Evolutionary conservation across 192 early-diverging fungal species (phyloP), one percentile per base, ranked within the genome.

Genomic region (Phycomyces blakesleeanus): DNA sequence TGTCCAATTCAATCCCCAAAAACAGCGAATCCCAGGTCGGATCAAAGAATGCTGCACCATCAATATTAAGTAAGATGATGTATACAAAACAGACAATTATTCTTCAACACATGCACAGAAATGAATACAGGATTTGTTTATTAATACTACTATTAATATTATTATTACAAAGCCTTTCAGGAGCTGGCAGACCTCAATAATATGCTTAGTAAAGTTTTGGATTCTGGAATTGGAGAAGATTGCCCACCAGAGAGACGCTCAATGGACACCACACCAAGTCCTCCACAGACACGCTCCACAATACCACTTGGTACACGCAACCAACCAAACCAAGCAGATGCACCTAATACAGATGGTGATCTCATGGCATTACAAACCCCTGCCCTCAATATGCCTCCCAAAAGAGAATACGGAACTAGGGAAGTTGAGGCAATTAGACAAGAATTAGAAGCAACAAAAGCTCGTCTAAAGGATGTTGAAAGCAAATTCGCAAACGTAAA

Each of bases 401-500:
- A 12, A 47, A 47, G 44, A 47, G 44, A 47, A 3, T 14, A 47
- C 11, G 18, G 18, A 47, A 47, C 44, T n/a, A 47, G 44, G 11
- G 44, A 47, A 10, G n/a, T 41, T 18, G 3, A 37, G 20, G 51
- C 40, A 10, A 27, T 77, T 2, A 64, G 70, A 44, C 41, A 63
- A 14, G 67, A 70, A 27, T 51, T 74, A 40, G 26, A 20, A 7
- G 50, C 26, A 15, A 42, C 69, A 20, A 63, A 68, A 44, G 42
- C 55, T 40, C 59, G 63, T 16, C 24, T 74, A 21, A 49, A 24
- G 16, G 66, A 71, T 11, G 63, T 64, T 0, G 64, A 71, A 22
- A 57, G 11, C 14, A 71, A 74, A 21, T 64, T 71, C 24, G 22
- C 34, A 8, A 71, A 67, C 29, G 74, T 68, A 40, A 77, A 77